Evolutionary conservation across 345 rosid species (phyloP), one percentile per base, ranked within the genome.

Genomic region (Orychophragmus violaceus): DNA sequence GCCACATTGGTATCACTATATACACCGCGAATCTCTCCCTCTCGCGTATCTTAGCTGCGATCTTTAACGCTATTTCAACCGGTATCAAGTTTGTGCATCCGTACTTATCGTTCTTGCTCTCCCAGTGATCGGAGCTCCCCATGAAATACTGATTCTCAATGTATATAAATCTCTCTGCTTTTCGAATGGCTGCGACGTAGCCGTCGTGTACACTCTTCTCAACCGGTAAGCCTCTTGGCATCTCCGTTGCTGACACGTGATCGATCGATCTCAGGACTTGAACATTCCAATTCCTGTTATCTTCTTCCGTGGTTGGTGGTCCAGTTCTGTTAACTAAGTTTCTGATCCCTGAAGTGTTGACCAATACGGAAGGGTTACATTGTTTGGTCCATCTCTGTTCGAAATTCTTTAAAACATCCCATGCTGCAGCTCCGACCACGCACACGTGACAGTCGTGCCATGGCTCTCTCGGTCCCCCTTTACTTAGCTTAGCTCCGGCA

Each of bases 1-100:
- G 95, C 95, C 98, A 92, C 98, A 92, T 89, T 7, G 98, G 95
- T 42, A 92, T 84, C 79, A 89, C 39, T 24, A 92, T 78, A 60
- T 92, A 92, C 35, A 78, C 89, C 0, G 95, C 80, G 74, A 92
- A 89, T 42, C 92, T 85, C 78, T 89, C 81, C 28, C 62, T 82
- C 0, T 81, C 82, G 24, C 64, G 80, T 24, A 89, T 87, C 77
- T 89, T 91, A 27, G 66, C 76, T 0, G 61, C 89, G 5, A 85
- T 68, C 73, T 92, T 87, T 1, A 92, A 85, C 1, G 91, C 90
- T 57, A 89, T 85, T 81, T 87, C 96, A 0, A 84, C 61, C 7
- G 96, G 98, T 27, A 92, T 87, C 82, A 89, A 63, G 75, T 92
- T 92, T 7, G 75, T 76, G 23, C 9, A 1, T 3, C 22, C 69